These are phyloP conservation scores for Trichoderma sp. DNA, from an alignment of 2,329 filamentous ascomycete genomes.

Conservation along the genomic window DNA sequence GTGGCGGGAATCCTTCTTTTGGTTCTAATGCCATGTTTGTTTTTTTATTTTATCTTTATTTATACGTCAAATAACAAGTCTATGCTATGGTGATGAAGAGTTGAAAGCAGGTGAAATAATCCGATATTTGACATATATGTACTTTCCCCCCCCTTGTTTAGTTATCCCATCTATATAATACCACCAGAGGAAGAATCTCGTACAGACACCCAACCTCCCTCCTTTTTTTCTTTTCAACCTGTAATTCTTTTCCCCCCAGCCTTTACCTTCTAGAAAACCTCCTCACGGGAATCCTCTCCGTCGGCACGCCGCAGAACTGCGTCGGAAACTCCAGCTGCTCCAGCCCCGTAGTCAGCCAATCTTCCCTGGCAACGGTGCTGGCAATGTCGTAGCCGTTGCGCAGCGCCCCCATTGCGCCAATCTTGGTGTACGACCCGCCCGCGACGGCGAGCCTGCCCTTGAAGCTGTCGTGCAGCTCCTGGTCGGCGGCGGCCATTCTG, in stretches of 20 bases:
- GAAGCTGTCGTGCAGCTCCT: constrained; percentile 54
- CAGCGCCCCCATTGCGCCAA: constrained; percentile 51
- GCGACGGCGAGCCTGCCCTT: constrained; percentile 62
- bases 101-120: neutral
- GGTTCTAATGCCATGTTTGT: neutral
- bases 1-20: neutral
- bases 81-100: neutral
- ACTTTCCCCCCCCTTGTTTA: neutral
- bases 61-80: neutral
- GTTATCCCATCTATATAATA: neutral
- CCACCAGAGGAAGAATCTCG: neutral
- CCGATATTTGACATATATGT: neutral
- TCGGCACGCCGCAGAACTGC: constrained; percentile 28
- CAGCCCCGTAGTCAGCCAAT: constrained; percentile 30
- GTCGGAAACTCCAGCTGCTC: constrained; percentile 27
- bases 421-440: constrained; percentile 51
- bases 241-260: neutral
- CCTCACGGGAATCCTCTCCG: constrained; percentile 29
- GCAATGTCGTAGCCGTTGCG: constrained; percentile 41
- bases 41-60: neutral
- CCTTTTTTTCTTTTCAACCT: neutral
- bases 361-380: constrained; percentile 21
- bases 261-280: constrained; percentile 19
- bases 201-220: neutral
- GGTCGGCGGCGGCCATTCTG: constrained; percentile 56